Evolutionary conservation across 2,329 filamentous ascomycete species (phyloP), one percentile per base, ranked within the genome.

Genomic region (Xylariaceae sp.): DNA sequence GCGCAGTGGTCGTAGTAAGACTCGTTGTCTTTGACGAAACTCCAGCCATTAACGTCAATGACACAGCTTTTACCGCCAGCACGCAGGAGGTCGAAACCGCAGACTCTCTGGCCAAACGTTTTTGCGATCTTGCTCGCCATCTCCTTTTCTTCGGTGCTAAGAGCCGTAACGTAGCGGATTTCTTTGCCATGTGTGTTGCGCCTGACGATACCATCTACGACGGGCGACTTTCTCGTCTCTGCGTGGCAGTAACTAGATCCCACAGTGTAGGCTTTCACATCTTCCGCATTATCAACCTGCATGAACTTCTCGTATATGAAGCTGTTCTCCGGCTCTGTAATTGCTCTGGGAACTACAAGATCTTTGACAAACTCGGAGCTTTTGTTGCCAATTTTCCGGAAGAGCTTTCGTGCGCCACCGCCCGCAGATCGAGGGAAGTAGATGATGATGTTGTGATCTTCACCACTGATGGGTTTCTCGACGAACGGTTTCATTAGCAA

Each of bases 11-110:
- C 90, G 73, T 99, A 99, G 74, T 99, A 99, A 62, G 96, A 92
- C 63, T 97, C 93, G 69, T 99, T 99, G 73, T 99, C 95, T 74
- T 99, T 99, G 73, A 99, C 94, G 70, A 99, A 99, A 71, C 93
- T 97, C 95, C 95, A 99, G 10, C 94, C 94, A 73, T 99, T 99
- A 68, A 99, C 94, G 69, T 99, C 94, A 66, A 99, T 99, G 53
- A 99, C 94, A 75, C 91, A 99, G 72, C 93, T 97, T 73, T 90
- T 90, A 13, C 92, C 90, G 53, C 86, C 87, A 10, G 92, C 91
- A 34, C 95, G 87, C 58, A 99, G 80, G 61, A 99, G 81, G 72
- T 99, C 94, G 69, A 99, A 99, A 0, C 94, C 94, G 71, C 94
- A 99, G 2, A 99, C 92, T 57, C 91, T 82, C 74, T 99, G 94